Evolutionary conservation across 2,329 filamentous ascomycete genomes (phyloP), one percentile per base, ranked within the genome.

Genomic region (Aspergillus bombycis): DNA sequence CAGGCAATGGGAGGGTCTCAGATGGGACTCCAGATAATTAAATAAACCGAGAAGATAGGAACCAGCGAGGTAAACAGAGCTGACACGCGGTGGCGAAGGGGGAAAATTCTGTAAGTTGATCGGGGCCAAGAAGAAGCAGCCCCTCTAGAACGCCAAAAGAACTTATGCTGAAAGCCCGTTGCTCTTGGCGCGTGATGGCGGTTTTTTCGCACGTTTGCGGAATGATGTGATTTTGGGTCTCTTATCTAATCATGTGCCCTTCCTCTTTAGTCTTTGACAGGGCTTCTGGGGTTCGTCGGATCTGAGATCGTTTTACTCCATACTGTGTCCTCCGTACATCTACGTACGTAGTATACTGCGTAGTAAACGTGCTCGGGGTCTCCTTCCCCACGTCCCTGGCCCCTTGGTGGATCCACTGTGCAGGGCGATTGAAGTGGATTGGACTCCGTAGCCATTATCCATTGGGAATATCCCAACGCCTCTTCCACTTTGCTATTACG

Each of bases 171-270:
- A 55, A 38, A 55, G 52, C 36, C n/a, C n/a, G 14, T 30, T 32
- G 21, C 52, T 55, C 52, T 55, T 55, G 52, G 52, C 52, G 52
- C 52, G n/a, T 38, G n/a, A 55, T 7, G 50, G 30, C 50, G 5
- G 10, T 19, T 30, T 53, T 30, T 53, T 21, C 32, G 48, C 48
- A 52, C 48, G 48, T n/a, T 52, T 52, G 43, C 43, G 43, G 43
- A 23, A 46, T 41, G 38, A 41, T 41, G 38, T 41, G 43, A 46
- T 23, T 48, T 26, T 28, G 9, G 16, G 23, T 26, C 16, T 38
- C 32, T 55, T 55, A 55, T 23, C 30, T 55, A 55, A 55, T 55
- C 52, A 14, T 26, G 6, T 21, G 52, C 14, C 52, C 30, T 36
- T 55, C 48, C 48, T 30, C 28, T 52, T 52, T 11, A 8, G 28